Percentiles rank a stretch among this genome's conserved stretches.
phyloP scores from a whole-genome alignment of 129 eudicot species.

The Saussurea involucrata region DNA sequence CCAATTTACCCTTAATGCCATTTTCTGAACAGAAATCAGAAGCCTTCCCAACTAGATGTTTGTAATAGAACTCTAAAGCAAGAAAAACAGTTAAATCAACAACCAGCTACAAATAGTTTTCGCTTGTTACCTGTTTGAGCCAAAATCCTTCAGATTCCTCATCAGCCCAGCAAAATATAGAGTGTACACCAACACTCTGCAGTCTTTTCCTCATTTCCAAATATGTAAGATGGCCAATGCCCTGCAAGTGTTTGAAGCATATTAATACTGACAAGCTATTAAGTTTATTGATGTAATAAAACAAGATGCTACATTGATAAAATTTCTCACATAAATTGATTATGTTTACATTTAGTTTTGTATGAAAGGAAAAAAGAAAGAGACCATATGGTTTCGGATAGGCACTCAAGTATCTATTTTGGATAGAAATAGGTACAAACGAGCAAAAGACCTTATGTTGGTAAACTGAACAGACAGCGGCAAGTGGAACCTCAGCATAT shows the following conservation, averaged over 20 bases:
- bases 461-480: constrained; percentile 62
- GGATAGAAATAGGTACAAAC: not conserved
- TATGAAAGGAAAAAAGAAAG: not conserved
- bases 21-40: not conserved
- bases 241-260: constrained; percentile 33
- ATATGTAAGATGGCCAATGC: constrained; percentile 65
- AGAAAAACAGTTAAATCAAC: not conserved
- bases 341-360: not conserved
- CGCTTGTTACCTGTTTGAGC: constrained; percentile 67
- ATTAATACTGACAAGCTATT: not conserved
- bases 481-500: constrained; percentile 84
- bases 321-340: not conserved
- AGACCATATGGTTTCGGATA: not conserved
- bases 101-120: not conserved
- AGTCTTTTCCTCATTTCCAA: constrained; percentile 70
- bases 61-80: not conserved
- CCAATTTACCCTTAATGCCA: constrained; percentile 1
- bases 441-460: constrained; percentile 65
- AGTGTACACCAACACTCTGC: constrained; percentile 66
- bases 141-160: constrained; percentile 87
- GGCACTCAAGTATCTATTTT: not conserved
- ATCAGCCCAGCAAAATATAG: constrained; percentile 92
- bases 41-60: not conserved
- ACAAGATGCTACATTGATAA: not conserved
- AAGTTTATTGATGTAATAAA: not conserved